Evolutionary conservation across 352 stramenopile species (phyloP), one percentile per base, ranked within the genome.

Genomic region (Pythium scleroteichum): DNA sequence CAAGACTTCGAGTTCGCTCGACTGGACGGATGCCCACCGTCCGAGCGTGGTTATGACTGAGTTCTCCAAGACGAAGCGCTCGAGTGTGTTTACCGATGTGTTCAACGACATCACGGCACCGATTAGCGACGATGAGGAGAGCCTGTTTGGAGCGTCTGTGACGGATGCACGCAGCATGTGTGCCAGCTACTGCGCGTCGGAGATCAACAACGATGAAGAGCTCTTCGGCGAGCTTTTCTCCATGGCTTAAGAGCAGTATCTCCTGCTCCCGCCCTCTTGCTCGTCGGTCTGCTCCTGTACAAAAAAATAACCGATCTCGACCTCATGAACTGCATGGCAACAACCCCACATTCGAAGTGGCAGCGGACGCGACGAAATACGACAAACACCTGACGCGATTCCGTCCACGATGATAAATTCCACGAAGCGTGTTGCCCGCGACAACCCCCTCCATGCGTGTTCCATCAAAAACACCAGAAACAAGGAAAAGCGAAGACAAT

Each of bases 151-250:
- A 22, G 32, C 17, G 42, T 60, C 45, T 13, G 29, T 44, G 27
- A 22, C 45, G 44, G 54, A 54, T 33, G 20, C 27, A 1, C 61
- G 48, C 38, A 73, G 66, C 56, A 70, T 46, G 19, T 24, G 57
- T 47, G 66, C 66, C 16, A 73, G 56, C 57, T 73, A 73, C 52
- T 52, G 55, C 41, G 59, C 62, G 39, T 73, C 66, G 3, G 61
- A 68, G 42, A 67, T 70, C 49, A 70, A 47, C 13, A 56, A 70
- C 20, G 66, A 69, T 22, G 51, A 67, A n/a, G 64, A 71, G 46
- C 52, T 71, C 17, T 63, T 46, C 40, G 59, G 59, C 23, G 53
- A 63, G 61, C 61, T 68, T 19, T 68, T 68, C 19, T 27, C 53
- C 17, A 63, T 59, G 53, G 53, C 49, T 48, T 70, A 62, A 45